A percentile compares a stretch with the other conserved stretches of the same genome.
phyloP scores from a whole-genome alignment of 768 basidiomycete species.

The Xerocomellus intermedius region DNA sequence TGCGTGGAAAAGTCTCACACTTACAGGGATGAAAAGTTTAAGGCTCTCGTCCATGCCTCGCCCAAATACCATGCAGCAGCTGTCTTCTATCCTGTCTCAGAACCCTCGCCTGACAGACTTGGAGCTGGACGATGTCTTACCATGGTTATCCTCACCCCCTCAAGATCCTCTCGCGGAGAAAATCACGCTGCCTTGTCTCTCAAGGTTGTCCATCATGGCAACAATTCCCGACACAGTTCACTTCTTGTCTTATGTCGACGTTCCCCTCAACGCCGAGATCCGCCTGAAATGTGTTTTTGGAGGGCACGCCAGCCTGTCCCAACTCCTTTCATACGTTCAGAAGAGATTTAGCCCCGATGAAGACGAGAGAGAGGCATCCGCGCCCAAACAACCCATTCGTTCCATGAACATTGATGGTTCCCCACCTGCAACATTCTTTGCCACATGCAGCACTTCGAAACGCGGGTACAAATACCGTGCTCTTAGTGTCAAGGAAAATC shows the following conservation, averaged over 20 bases:
- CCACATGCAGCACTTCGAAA: not conserved
- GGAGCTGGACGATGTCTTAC: slow-evolving; percentile 1
- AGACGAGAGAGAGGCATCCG: not conserved
- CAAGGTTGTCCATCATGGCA: not conserved
- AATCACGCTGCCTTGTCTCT: not conserved
- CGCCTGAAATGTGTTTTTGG: not conserved
- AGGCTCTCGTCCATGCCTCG: not conserved
- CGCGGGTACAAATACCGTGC: not conserved
- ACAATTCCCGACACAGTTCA: not conserved
- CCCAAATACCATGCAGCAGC: not conserved
- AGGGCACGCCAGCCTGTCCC: not conserved
- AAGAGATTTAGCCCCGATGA: not conserved
- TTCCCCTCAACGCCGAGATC: not conserved
- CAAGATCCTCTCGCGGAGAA: not conserved
- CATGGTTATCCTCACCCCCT: not conserved
- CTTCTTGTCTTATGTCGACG: not conserved
- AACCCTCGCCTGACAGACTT: not conserved
- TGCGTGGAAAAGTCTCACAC: not conserved
- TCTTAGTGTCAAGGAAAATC: not conserved
- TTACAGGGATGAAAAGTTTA: not conserved
- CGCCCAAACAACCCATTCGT: not conserved
- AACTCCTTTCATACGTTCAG: slow-evolving; percentile 2
- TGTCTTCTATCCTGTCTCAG: not conserved
- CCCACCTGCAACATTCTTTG: not conserved
- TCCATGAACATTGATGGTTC: not conserved